A percentile compares a stretch with the other conserved stretches of the same genome.
Conservation (phyloP, 2,329 filamentous ascomycete genomes). For the Coniochaeta sp. region DNA sequence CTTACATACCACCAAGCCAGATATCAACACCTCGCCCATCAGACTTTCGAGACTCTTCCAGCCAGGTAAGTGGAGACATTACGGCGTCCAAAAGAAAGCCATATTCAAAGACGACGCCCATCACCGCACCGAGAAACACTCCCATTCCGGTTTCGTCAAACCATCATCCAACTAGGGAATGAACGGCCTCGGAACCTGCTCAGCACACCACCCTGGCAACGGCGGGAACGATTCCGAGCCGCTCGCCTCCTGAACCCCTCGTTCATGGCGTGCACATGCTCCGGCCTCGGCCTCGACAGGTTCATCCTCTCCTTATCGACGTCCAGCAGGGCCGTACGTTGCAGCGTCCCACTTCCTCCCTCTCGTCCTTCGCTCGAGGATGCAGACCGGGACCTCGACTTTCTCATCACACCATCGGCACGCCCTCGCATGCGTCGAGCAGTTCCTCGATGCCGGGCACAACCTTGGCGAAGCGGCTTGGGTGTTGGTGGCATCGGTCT, state of each 20-base stretch:
- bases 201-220: conserved; percentile 47
- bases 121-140: too few relatives aligned
- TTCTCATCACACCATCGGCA: conserved; percentile 52
- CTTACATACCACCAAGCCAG: too few relatives aligned
- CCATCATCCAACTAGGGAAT: conserved; percentile 9
- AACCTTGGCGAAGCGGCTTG: background rate
- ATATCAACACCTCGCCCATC: too few relatives aligned
- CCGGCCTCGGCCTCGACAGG: conserved; percentile 36
- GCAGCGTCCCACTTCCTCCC: conserved; percentile 17
- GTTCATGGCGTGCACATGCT: conserved; percentile 61
- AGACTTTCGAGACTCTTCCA: too few relatives aligned
- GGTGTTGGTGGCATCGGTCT: too few relatives aligned
- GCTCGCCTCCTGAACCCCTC: conserved; percentile 52
- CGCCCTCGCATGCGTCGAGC: conserved; percentile 55
- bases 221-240: conserved; percentile 26
- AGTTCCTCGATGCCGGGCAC: conserved; percentile 24
- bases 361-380: conserved; percentile 18
- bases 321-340: conserved; percentile 30
- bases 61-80: too few relatives aligned
- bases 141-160: background rate
- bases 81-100: background rate
- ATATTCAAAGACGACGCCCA: background rate
- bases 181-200: conserved; percentile 43
- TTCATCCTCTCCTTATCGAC: conserved; percentile 19
- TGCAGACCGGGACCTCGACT: conserved; percentile 25